These are phyloP conservation scores for Saprolegnia diclina DNA, from an alignment of 352 stramenopile genomes.

Conservation along the genomic window DNA sequence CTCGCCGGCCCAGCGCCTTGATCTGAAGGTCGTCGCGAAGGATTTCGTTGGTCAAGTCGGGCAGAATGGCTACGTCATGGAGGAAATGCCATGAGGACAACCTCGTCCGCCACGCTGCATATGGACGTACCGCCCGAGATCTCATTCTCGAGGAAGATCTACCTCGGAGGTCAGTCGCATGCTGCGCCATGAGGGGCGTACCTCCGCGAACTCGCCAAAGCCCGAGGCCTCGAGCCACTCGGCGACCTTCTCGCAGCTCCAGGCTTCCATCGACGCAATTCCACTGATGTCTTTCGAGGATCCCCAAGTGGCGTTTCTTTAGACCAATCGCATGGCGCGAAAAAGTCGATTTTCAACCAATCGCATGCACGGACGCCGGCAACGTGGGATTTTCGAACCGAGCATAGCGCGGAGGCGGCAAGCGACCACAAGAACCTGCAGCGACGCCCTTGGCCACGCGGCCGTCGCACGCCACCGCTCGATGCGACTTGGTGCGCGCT, in stretches of 20 bases:
- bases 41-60: conserved; percentile 11
- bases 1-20: background rate
- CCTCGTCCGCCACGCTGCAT: background rate
- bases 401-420: no score
- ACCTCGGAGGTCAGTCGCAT: background rate
- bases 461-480: no score
- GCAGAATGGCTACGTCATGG: background rate
- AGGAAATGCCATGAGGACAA: background rate
- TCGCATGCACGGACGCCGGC: no score
- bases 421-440: no score
- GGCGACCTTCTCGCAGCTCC: conserved; percentile 38
- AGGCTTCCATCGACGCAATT: conserved; percentile 27
- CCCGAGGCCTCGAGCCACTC: conserved; percentile 35
- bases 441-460: no score
- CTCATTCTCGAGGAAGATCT: conserved; percentile 52
- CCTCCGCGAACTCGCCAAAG: conserved; percentile 34
- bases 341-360: background rate
- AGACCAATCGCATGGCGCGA: background rate
- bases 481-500: no score
- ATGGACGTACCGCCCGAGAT: conserved; percentile 40
- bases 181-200: conserved; percentile 6
- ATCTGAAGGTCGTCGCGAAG: conserved; percentile 11
- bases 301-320: background rate
- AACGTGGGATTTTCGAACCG: no score
- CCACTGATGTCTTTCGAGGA: conserved; percentile 1